Base-by-base conservation (phyloP, 192 early-diverging fungal species). In the Backusella sp. region DNA sequence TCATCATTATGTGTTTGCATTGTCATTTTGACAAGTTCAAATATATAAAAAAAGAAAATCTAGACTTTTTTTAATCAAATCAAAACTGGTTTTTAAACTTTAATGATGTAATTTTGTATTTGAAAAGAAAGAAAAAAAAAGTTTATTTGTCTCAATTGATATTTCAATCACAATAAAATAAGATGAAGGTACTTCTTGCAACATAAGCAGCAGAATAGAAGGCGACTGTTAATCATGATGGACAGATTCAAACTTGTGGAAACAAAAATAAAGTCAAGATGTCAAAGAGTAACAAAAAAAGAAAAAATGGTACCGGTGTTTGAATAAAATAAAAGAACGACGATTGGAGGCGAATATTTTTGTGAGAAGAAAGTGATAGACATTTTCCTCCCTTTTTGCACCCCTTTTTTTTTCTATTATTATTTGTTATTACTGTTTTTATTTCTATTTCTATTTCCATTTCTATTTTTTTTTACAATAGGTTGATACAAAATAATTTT, bases 151-250 rank as follows among this genome's bases (percentile, higher is more conserved):
- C 46, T 49, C 46, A 19, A 49, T 49, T 49, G 46, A n/a, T n/a
- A 49, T 49, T 21, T 19, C 15, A 49, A 0, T n/a, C 46, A 49
- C 17, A 49, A 49, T 3, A 6, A 49, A 6, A 49, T 19, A 49
- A 21, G 1, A 6, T 1, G n/a, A n/a, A 4, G 19, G 5, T n/a
- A 49, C 0, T 21, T 0, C 0, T n/a, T 49, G n/a, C 7, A 0
- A 1, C 1, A 7, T 6, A 49, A 49, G 1, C 6, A 49, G 2
- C 6, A 49, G 6, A 49, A 49, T 49, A 49, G 17, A 49, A 49
- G 6, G 46, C 19, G 0, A n/a, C n/a, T 49, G 19, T 49, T 3
- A 3, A 17, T 44, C 4, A 19, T 44, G 4, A 44, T 44, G 12
- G 14, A 17, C 4, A 4, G 4, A 19, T n/a, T 21, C n/a, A 5